phyloP scores from a whole-genome alignment of 2,329 filamentous ascomycete genomes.

The Aspergillus quadricinctus region DNA sequence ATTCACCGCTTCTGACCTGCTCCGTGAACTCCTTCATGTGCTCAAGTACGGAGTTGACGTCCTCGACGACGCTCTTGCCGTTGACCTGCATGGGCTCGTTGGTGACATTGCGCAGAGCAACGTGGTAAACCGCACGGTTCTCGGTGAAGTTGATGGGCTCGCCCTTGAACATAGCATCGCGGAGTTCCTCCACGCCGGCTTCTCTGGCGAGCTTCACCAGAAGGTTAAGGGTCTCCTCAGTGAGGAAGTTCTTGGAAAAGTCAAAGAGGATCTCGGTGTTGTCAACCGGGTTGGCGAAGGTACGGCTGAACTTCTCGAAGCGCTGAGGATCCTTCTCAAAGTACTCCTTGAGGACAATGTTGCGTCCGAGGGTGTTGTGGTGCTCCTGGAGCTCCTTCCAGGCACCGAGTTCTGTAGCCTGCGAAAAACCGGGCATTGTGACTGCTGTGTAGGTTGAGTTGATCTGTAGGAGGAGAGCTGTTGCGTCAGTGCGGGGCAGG shows the following conservation, averaged over 20 bases:
- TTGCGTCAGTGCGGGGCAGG: slow-evolving; percentile 26
- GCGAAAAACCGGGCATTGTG: slow-evolving; percentile 48
- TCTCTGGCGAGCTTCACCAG: slow-evolving; percentile 88
- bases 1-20: slow-evolving; percentile 87
- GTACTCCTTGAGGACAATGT: slow-evolving; percentile 87
- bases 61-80: slow-evolving; percentile 88
- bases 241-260: slow-evolving; percentile 98
- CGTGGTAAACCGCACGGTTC: slow-evolving; percentile 91
- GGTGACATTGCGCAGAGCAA: slow-evolving; percentile 84
- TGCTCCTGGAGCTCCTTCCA: slow-evolving; percentile 91
- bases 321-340: slow-evolving; percentile 84
- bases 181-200: slow-evolving; percentile 84
- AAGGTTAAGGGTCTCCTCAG: slow-evolving; percentile 82
- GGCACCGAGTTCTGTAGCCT: slow-evolving; percentile 77
- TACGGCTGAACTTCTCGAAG: slow-evolving; percentile 85
- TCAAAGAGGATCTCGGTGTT: slow-evolving; percentile 89
- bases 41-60: slow-evolving; percentile 82
- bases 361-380: slow-evolving; percentile 78
- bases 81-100: slow-evolving; percentile 80
- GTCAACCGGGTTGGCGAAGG: slow-evolving; percentile 74
- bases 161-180: slow-evolving; percentile 95
- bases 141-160: slow-evolving; percentile 99
- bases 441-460: slow-evolving; percentile 10
- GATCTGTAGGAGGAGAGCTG: slow-evolving; percentile 3
- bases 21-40: slow-evolving; percentile 99